Percentiles rank a stretch among this genome's conserved stretches.
These are phyloP conservation scores for Colletotrichum sp. DNA, from an alignment of 2,329 filamentous ascomycete species.

Conservation along the genomic window DNA sequence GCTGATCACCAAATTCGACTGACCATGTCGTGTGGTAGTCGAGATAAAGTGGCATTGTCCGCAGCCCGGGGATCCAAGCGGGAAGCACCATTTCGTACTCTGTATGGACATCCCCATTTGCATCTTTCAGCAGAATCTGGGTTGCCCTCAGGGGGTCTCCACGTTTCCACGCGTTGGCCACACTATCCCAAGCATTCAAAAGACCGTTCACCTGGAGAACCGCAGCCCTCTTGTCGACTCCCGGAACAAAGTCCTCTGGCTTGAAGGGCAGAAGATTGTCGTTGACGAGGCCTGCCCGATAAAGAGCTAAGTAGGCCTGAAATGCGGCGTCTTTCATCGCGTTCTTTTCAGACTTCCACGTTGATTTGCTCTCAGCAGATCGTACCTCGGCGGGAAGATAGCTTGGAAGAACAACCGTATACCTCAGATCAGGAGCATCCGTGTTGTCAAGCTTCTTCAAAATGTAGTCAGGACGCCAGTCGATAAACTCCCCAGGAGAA, in stretches of 20 bases:
- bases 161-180: constrained; percentile 49
- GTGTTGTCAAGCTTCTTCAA: constrained; percentile 44
- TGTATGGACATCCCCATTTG: constrained; percentile 32
- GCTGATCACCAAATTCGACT: constrained; percentile 32
- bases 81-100: constrained; percentile 52
- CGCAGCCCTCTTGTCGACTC: constrained; percentile 40
- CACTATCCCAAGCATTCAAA: constrained; percentile 51
- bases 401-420: constrained; percentile 73
- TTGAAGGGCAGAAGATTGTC: constrained; percentile 75
- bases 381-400: constrained; percentile 70
- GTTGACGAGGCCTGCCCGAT: constrained; percentile 75
- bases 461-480: constrained; percentile 72
- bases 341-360: constrained; percentile 75
- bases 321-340: constrained; percentile 86
- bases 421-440: constrained; percentile 43
- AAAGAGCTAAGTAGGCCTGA: constrained; percentile 75
- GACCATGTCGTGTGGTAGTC: constrained; percentile 40
- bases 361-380: constrained; percentile 48
- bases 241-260: constrained; percentile 42
- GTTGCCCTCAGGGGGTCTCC: constrained; percentile 31
- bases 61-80: constrained; percentile 40
- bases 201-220: constrained; percentile 39
- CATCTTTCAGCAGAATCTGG: constrained; percentile 25
- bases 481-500: constrained; percentile 62
- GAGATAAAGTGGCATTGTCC: constrained; percentile 45